These are phyloP conservation scores for Sphaerulina vaccinii DNA, from an alignment of 2,329 filamentous ascomycete species.

Conservation along the genomic window DNA sequence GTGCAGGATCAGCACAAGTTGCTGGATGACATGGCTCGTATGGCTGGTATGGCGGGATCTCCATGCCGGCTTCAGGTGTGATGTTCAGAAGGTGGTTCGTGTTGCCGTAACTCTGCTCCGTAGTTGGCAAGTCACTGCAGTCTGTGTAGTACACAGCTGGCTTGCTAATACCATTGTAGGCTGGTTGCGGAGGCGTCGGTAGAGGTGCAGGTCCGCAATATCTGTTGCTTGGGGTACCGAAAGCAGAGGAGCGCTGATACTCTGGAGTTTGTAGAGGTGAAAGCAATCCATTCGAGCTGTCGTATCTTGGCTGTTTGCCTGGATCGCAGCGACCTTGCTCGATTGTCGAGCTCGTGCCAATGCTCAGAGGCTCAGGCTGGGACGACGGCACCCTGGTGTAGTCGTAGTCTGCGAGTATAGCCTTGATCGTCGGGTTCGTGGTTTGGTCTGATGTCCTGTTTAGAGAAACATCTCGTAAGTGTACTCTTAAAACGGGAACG, in stretches of 20 bases:
- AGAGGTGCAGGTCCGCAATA: conserved; percentile 3
- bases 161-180: conserved; percentile 10
- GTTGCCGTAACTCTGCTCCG: conserved; percentile 35
- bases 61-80: conserved; percentile 15
- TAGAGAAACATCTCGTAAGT: conserved; percentile 37
- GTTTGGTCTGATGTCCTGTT: conserved; percentile 27
- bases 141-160: conserved; percentile 11
- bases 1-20: conserved; percentile 13
- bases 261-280: conserved; percentile 14
- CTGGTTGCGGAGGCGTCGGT: conserved; percentile 22
- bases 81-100: conserved; percentile 33
- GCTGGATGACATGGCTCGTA: conserved; percentile 5
- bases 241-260: background rate
- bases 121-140: conserved; percentile 31
- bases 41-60: conserved; percentile 1
- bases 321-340: conserved; percentile 14
- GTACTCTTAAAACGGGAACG: conserved; percentile 33
- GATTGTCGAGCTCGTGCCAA: conserved; percentile 15
- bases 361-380: conserved; percentile 5
- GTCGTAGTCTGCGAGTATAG: conserved; percentile 32
- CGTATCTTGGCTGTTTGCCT: background rate
- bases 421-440: conserved; percentile 29
- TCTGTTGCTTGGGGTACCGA: background rate
- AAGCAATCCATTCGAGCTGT: conserved; percentile 8
- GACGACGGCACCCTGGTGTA: conserved; percentile 23